Conservation (phyloP, 352 stramenopile genomes). For the Phytophthora sojae region DNA sequence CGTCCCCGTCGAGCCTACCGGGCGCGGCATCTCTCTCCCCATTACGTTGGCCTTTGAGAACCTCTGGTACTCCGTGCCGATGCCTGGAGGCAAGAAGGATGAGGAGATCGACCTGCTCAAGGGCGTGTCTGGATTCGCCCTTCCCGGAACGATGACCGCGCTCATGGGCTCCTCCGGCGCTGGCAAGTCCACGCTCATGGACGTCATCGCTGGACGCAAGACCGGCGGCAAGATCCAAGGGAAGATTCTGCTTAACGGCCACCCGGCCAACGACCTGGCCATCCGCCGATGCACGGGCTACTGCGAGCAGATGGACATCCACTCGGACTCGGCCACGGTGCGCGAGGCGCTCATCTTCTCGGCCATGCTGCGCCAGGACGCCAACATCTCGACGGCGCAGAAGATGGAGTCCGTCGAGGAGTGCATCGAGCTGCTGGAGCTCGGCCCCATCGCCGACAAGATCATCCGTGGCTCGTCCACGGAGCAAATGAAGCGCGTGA, state of each 20-base stretch:
- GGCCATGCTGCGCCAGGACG: slow-evolving; percentile 68
- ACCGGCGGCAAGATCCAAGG: slow-evolving; percentile 50
- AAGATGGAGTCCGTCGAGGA: slow-evolving; percentile 44
- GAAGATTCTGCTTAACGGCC: slow-evolving; percentile 88
- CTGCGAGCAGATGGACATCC: slow-evolving; percentile 89
- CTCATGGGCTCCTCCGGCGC: slow-evolving; percentile 63
- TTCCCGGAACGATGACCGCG: slow-evolving; percentile 51
- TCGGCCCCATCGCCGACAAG: slow-evolving; percentile 34
- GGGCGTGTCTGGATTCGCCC: slow-evolving; percentile 44
- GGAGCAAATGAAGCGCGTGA: slow-evolving; percentile 54
- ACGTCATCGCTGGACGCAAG: slow-evolving; percentile 36
- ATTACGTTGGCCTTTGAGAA: slow-evolving; percentile 50
- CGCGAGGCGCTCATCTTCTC: slow-evolving; percentile 90
- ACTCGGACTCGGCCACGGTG: slow-evolving; percentile 79
- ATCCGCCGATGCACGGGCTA: slow-evolving; percentile 61
- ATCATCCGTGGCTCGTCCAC: slow-evolving; percentile 49
- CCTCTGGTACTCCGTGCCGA: slow-evolving; percentile 51
- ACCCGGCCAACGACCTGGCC: slow-evolving; percentile 46
- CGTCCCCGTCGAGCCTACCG: slow-evolving; percentile 19
- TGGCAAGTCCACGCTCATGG: slow-evolving; percentile 62
- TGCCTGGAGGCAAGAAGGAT: slow-evolving; percentile 28
- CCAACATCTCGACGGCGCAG: slow-evolving; percentile 33
- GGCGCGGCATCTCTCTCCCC: slow-evolving; percentile 31
- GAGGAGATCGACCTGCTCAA: slow-evolving; percentile 47
- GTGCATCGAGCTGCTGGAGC: slow-evolving; percentile 37